Evolutionary conservation across 164 flowering plant species (phyloP).

Genomic region (Stephania japonica): DNA sequence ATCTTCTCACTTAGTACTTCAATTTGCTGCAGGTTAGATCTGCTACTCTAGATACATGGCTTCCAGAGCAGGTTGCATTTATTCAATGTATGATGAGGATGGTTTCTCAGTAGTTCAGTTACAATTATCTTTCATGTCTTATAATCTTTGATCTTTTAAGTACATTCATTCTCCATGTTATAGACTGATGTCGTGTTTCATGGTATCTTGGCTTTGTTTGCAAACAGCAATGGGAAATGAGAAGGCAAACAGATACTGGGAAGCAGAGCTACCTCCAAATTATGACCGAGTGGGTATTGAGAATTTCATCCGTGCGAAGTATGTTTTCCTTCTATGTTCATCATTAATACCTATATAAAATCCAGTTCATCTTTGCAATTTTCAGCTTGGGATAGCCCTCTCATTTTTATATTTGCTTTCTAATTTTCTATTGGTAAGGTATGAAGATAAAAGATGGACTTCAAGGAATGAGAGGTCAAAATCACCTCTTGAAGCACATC

Average conservation of each 20-base stretch:
- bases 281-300: constrained; percentile 85
- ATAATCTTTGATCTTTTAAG: neutral
- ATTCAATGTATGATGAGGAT: constrained; percentile 57
- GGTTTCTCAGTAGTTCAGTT: neutral
- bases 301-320: constrained; percentile 91
- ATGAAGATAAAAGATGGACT: constrained; percentile 92
- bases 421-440: constrained; percentile 26
- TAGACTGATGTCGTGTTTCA: neutral
- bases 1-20: neutral
- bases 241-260: constrained; percentile 81
- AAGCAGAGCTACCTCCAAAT: constrained; percentile 81
- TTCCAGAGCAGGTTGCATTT: constrained; percentile 90
- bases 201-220: neutral
- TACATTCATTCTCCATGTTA: neutral
- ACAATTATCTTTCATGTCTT: neutral
- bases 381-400: neutral
- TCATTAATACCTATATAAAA: neutral
- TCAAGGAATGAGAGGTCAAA: constrained; percentile 45
- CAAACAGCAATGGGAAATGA: constrained; percentile 83
- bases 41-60: constrained; percentile 92
- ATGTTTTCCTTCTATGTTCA: constrained; percentile 14
- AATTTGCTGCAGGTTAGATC: constrained; percentile 62
- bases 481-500: constrained; percentile 46
- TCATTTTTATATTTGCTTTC: neutral
- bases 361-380: neutral